Conservation (phyloP, 495 filamentous ascomycete species). For the Aspergillus conjunctus region DNA sequence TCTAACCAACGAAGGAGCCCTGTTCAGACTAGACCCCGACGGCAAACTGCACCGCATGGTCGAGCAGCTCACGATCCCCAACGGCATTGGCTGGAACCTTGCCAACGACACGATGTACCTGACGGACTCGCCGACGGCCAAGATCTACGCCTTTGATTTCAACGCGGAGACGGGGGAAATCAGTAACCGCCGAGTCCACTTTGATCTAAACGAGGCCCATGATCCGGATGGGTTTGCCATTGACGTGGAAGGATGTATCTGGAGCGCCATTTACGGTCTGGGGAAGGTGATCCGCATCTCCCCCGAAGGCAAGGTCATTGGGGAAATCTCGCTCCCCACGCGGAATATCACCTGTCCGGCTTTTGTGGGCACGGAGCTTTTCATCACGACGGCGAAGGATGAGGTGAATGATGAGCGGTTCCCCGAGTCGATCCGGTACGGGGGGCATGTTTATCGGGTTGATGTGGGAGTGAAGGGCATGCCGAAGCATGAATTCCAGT, state of each 20-base stretch:
- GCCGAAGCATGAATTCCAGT: constrained; percentile 56
- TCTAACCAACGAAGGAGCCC: constrained; percentile 48
- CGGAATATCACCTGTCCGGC: constrained; percentile 69
- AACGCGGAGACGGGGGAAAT: constrained; percentile 61
- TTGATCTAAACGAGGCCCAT: constrained; percentile 45
- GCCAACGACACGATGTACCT: constrained; percentile 80
- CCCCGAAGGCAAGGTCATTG: constrained; percentile 63
- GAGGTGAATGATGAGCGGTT: constrained; percentile 52
- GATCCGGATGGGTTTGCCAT: constrained; percentile 77
- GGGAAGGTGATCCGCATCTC: constrained; percentile 67
- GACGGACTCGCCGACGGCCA: constrained; percentile 72
- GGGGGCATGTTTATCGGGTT: constrained; percentile 67
- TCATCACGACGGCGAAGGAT: constrained; percentile 72
- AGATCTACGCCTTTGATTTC: constrained; percentile 77
- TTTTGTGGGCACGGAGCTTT: constrained; percentile 74
- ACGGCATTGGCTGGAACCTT: constrained; percentile 74
- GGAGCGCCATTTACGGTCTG: constrained; percentile 78
- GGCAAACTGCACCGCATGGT: constrained; percentile 61
- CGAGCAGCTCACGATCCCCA: constrained; percentile 75
- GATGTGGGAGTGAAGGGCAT: constrained; percentile 67
- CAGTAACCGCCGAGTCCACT: constrained; percentile 62
- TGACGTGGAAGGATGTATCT: constrained; percentile 71
- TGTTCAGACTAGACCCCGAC: constrained; percentile 68
- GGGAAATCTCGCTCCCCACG: constrained; percentile 67
- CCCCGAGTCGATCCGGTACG: constrained; percentile 60